Base-by-base conservation (phyloP, 2,329 filamentous ascomycete species). In the Geosmithia morbida region DNA sequence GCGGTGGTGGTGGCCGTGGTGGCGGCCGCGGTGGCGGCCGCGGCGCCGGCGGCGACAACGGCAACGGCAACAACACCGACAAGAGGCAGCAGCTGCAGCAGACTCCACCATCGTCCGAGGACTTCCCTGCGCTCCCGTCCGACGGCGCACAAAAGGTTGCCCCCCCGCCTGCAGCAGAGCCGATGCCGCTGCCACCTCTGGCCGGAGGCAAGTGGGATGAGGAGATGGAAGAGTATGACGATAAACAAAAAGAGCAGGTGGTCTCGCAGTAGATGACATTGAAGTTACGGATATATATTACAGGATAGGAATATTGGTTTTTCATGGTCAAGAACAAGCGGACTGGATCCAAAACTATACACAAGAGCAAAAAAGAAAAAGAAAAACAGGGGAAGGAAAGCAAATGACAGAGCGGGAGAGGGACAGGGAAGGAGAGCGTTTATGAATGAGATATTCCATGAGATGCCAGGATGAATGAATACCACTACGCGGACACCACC, bases 191-290 rank as follows among this genome's bases (percentile, higher is more conserved):
- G 16, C 55, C 60, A 3, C 61, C 48, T 56, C 66, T 16, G 42
- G 49, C 49, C 1, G 58, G 69, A 8, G 67, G 62, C 11, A 64
- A 71, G 48, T 79, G 75, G 75, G 75, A 72, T 46, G 75, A 79
- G 37, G 75, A 79, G 60, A 73, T 79, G 66, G 72, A 72, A 45
- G 70, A 65, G 5, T 59, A 71, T 13, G 71, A 75, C 22, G 67
- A 62, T 30, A 59, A 57, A 43, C 53, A 57, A 19, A 43, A 43
- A 11, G 6, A 20, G 19, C 41, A 22, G 20, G 33, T 3, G 33
- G 33, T 16, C 11, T 11, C 11, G 11, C 33, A 37, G 33, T 37
- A 37, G 33, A 37, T 3, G 33, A 37, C 33, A 37, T 8, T 26
- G 22, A 26, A 8, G 22, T 26, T 26, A 5, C 33, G 14, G 11